A percentile compares a stretch with the other conserved stretches of the same genome.
phyloP scores from a whole-genome alignment of 2,329 filamentous ascomycete species.

The Scedosporium dehoogii region DNA sequence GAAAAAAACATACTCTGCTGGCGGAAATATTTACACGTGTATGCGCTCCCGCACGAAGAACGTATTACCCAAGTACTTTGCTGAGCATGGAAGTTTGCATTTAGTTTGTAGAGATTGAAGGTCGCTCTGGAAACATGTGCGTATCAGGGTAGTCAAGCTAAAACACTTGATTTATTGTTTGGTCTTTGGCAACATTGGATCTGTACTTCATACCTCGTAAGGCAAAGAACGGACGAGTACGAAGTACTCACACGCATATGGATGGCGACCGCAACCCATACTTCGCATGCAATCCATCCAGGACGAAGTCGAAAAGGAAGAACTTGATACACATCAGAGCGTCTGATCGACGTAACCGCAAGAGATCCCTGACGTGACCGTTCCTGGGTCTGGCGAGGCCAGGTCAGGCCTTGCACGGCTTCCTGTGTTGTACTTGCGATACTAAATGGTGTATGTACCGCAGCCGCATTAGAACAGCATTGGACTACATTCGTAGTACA shows the following conservation, averaged over 20 bases:
- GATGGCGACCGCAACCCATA: too few species aligned
- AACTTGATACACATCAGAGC: background rate
- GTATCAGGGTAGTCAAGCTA: background rate
- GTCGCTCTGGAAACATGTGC: background rate
- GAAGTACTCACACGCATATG: too few species aligned
- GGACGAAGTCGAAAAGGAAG: background rate
- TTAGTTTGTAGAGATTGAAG: background rate
- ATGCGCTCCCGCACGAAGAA: background rate
- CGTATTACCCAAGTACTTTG: background rate
- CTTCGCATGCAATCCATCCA: too few species aligned
- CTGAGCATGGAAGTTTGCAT: background rate
- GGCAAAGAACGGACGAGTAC: too few species aligned
- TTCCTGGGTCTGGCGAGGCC: background rate
- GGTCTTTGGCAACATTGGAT: too few species aligned
- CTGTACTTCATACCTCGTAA: too few species aligned
- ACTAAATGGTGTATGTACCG: too few species aligned
- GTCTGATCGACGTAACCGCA: conserved; percentile 2
- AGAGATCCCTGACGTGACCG: conserved; percentile 1
- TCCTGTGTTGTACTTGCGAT: background rate
- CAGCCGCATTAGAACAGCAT: too few species aligned
- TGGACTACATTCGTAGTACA: too few species aligned
- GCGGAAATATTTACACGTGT: background rate
- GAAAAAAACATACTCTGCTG: too few species aligned
- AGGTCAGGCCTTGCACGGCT: background rate
- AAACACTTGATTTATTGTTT: too few species aligned